These are phyloP conservation scores for Coniosporium tulheliwenetii DNA, from an alignment of 2,329 filamentous ascomycete species.

Conservation along the genomic window DNA sequence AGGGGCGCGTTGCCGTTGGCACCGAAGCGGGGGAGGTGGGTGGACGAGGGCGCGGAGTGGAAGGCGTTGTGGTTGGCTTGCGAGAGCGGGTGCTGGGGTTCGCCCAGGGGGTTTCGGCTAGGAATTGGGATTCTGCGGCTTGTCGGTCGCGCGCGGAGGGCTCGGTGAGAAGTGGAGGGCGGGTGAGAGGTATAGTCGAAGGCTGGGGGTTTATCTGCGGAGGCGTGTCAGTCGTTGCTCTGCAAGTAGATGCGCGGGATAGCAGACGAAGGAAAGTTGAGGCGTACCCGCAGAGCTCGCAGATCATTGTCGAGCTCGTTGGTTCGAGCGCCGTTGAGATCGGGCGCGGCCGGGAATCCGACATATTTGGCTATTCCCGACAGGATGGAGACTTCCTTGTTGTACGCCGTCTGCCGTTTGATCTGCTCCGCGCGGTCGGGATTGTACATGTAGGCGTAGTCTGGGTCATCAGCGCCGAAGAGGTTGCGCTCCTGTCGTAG, in stretches of 20 bases:
- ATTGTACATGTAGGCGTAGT: conserved; percentile 71
- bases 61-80: conserved; percentile 28
- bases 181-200: conserved; percentile 6
- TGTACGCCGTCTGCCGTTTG: conserved; percentile 78
- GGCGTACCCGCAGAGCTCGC: conserved; percentile 71
- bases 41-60: too few species aligned
- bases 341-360: conserved; percentile 89
- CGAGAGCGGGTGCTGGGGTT: conserved; percentile 55
- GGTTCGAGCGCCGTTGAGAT: conserved; percentile 55
- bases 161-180: conserved; percentile 1
- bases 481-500: conserved; percentile 79
- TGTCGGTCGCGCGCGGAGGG: conserved; percentile 28
- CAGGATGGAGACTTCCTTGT: conserved; percentile 82
- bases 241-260: not conserved
- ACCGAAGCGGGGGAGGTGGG: too few species aligned
- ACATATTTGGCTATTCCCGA: conserved; percentile 87
- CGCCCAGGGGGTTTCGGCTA: conserved; percentile 83
- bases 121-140: conserved; percentile 67
- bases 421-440: conserved; percentile 63
- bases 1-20: too few species aligned
- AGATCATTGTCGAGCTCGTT: conserved; percentile 75
- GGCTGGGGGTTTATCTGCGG: conserved; percentile 2
- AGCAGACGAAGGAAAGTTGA: not conserved
- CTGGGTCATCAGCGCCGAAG: conserved; percentile 60
- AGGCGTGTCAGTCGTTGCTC: not conserved